Base-by-base conservation (phyloP, 2,329 filamentous ascomycete species). In the Botrytis cinerea region DNA sequence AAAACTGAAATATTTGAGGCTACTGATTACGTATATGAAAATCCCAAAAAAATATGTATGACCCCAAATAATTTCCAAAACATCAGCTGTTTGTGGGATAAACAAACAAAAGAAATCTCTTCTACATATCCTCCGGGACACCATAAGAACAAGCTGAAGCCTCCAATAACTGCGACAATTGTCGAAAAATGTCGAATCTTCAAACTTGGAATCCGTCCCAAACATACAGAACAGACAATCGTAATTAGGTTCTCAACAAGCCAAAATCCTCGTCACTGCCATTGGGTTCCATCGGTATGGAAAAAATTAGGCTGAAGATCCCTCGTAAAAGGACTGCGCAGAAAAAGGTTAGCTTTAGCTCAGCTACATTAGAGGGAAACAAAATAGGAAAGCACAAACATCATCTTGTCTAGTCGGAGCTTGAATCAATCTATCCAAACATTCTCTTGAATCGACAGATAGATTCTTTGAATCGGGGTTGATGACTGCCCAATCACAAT, bases 391-490 rank as follows among this genome's bases (percentile, higher is more conserved):
- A 62, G 22, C n/a, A 62, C 59, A 40, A 40, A 16, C 35, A n/a
- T 62, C 22, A n/a, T 40, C 12, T 40, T 25, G 2, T 40, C 8
- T n/a, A 2, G 14, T 7, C 40, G 38, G 60, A 63, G 25, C 38
- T 63, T 64, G n/a, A 46, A 64, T 64, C 43, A 64, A 64, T 28
- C 20, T 46, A 7, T 46, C 25, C 43, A 64, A 64, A 46, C 62
- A 64, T 6, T 1, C 14, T 45, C 43, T 64, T 1, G 62, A 46
- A 14, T 46, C 43, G 20, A 4, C 43, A 35, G 43, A 48, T 35
- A 46, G 12, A 18, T 46, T 4, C 7, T 12, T 14, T 14, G 43
- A 48, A 35, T 8, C 1, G 8, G 62, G 43, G 10, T 64, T 43
- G 22, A 46, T 25, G 8, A 46, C 43, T 35, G 43, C 62, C 62